Evolutionary conservation across 148 eudicot species (phyloP), one percentile per base, ranked within the genome.

Genomic region (Heliamphora exappendiculata): DNA sequence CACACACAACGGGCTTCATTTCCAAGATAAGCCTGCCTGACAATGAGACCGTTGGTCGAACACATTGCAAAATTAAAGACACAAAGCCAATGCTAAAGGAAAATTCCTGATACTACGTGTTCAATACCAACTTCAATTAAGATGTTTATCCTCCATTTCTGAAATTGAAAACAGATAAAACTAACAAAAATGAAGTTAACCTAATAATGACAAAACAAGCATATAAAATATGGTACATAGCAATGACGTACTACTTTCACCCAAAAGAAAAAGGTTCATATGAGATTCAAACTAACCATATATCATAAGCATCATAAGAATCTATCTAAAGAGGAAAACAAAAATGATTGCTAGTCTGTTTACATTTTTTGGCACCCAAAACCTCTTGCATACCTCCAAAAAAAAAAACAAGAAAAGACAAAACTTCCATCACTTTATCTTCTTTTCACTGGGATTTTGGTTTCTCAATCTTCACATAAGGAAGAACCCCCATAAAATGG

Each of bases 391-490:
- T 29, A 62, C 37, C 47, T n/a, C 70, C n/a, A 36, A 34, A 4
- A 3, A 9, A 29, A 24, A 59, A 5, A 34, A 0, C 17, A 14
- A 31, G 42, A 34, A 34, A 34, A 31, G 20, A 14, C 37, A 31
- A 33, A 31, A 4, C 37, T 12, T 29, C 20, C 6, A 28, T 5
- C 44, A 7, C 11, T 17, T 19, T 19, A 62, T n/a, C 37, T 62
- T 5, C 17, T 34, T 20, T 7, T 93, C 86, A 93, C 80, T 89
- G 92, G 44, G 87, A 78, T 83, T 93, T 93, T 28, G 96, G 84
- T 78, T 91, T 91, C 70, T 87, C 60, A 72, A 94, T 85, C 88
- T 91, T 94, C 81, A 91, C 98, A 74, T 87, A 91, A 10, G 98
- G 98, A 33, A 90, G 87, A 76, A 86, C 34, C 53, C 93, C 91